Base-by-base conservation (phyloP, 257 asterid genomes). In the Ophiorrhiza pumila region DNA sequence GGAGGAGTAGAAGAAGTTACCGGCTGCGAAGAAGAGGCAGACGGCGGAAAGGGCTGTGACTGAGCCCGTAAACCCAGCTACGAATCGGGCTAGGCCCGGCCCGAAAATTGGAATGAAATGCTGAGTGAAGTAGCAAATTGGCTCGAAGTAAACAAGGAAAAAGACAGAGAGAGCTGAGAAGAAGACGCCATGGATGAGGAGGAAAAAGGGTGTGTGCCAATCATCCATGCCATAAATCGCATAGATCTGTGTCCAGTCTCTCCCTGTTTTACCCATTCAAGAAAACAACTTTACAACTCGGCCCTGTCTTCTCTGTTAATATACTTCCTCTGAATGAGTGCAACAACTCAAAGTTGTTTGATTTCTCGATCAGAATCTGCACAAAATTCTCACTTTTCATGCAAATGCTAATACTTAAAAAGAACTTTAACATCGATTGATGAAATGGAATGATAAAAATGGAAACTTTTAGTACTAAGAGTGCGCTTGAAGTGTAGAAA, bases 211-310 rank as follows among this genome's bases (percentile, higher is more conserved):
- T 2, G 97, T 93, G 17, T 91, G 97, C 95, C 96, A 91, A 42
- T 93, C 98, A 27, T 85, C 96, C 0, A 93, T 76, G 34, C 98
- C 98, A 79, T 93, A 93, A 85, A 93, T 93, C 80, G 94, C 89
- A 58, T 91, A 91, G 98, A 93, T 93, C 94, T 93, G 97, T 56
- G 90, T 71, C 98, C 98, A 93, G 52, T 93, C 98, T 81, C 98
- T 75, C 2, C 85, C 87, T 2, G 89, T 46, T 80, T 88, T 90
- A 4, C 97, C 96, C 97, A 88, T 92, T 77, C 35, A 2, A 23
- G n/a, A 18, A 63, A 7, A 49, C 25, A 23, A 17, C 1, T 50
- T 50, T n/a, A n/a, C n/a, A n/a, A n/a, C 25, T 50, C 9, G 18
- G 57, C 1, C 22, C 47, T 9, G 27, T 3, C 18, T 8, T 14